These are phyloP conservation scores for Ascochyta clinopodiicola DNA, from an alignment of 2,329 filamentous ascomycete genomes.

Conservation along the genomic window DNA sequence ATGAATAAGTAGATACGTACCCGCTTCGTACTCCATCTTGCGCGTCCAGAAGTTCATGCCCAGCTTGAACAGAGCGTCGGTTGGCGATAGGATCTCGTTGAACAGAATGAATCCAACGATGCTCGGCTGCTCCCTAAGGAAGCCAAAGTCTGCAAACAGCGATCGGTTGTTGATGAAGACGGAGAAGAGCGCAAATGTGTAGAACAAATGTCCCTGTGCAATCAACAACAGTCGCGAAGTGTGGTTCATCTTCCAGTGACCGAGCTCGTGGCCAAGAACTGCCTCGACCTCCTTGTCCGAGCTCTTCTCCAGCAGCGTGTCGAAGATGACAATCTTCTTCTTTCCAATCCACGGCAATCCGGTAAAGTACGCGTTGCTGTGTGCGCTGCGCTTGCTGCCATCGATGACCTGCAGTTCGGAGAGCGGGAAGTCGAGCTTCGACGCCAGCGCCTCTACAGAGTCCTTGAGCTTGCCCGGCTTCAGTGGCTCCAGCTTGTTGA, in stretches of 20 bases:
- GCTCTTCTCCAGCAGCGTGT: slow-evolving; percentile 96
- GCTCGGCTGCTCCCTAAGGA: slow-evolving; percentile 81
- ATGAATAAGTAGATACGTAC: slow-evolving; percentile 46
- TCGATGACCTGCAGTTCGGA: slow-evolving; percentile 94
- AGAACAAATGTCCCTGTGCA: slow-evolving; percentile 85
- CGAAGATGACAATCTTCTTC: slow-evolving; percentile 99
- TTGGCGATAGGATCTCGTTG: slow-evolving; percentile 92
- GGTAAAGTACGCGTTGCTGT: slow-evolving; percentile 95
- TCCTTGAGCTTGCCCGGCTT: slow-evolving; percentile 87
- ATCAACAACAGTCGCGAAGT: slow-evolving; percentile 91
- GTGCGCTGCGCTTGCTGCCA: slow-evolving; percentile 84
- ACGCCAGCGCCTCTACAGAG: slow-evolving; percentile 82
- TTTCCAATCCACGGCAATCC: slow-evolving; percentile 87
- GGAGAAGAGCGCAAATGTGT: slow-evolving; percentile 95
- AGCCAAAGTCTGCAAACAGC: slow-evolving; percentile 90
- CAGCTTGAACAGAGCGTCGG: slow-evolving; percentile 93
- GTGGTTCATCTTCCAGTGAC: slow-evolving; percentile 96
- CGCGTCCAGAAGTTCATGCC: slow-evolving; percentile 95
- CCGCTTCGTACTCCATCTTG: slow-evolving; percentile 94
- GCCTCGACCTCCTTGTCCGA: slow-evolving; percentile 91
- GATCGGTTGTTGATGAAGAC: slow-evolving; percentile 96
- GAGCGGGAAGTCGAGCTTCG: slow-evolving; percentile 87
- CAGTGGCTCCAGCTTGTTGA: slow-evolving; percentile 97
- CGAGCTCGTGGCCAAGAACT: slow-evolving; percentile 92
- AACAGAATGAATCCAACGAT: slow-evolving; percentile 98